phyloP scores from a whole-genome alignment of 768 basidiomycete species.

The Megacollybia marginata region DNA sequence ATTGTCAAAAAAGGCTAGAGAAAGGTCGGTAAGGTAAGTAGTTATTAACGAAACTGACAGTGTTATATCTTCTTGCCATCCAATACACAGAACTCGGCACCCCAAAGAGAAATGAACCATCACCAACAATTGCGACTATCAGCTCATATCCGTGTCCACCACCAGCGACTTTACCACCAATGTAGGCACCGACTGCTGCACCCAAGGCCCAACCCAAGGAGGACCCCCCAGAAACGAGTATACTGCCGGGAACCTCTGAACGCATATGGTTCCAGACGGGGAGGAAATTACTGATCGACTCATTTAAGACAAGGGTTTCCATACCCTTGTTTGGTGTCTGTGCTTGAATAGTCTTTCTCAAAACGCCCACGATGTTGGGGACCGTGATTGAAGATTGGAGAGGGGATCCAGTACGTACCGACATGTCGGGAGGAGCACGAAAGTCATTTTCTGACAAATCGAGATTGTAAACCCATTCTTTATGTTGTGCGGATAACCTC shows the following conservation, averaged over 20 bases:
- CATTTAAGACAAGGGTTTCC: slow-evolving; percentile 47
- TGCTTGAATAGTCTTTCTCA: slow-evolving; percentile 33
- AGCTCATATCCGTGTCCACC: slow-evolving; percentile 36
- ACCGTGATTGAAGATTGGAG: slow-evolving; percentile 24
- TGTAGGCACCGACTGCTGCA: slow-evolving; percentile 50
- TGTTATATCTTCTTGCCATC: slow-evolving; percentile 64
- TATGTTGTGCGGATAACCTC: background rate
- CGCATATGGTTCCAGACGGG: slow-evolving; percentile 52
- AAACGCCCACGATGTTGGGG: slow-evolving; percentile 40
- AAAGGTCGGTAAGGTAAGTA: background rate
- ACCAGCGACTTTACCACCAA: slow-evolving; percentile 26
- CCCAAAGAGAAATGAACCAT: slow-evolving; percentile 63
- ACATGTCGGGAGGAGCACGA: slow-evolving; percentile 16
- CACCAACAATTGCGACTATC: slow-evolving; percentile 54
- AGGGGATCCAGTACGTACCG: slow-evolving; percentile 21
- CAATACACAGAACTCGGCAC: slow-evolving; percentile 62
- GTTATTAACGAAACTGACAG: slow-evolving; percentile 32
- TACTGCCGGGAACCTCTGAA: slow-evolving; percentile 39
- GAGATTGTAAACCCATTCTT: background rate
- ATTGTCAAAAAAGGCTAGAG: slow-evolving; percentile 62
- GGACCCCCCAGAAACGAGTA: slow-evolving; percentile 54
- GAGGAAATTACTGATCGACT: slow-evolving; percentile 52
- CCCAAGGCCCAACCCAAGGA: slow-evolving; percentile 66
- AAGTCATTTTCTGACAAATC: slow-evolving; percentile 6
- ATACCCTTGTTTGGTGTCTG: slow-evolving; percentile 11